A percentile compares a stretch with the other conserved stretches of the same genome.
phyloP scores from a whole-genome alignment of 2,329 filamentous ascomycete species.

The Gaeumannomyces sp. region DNA sequence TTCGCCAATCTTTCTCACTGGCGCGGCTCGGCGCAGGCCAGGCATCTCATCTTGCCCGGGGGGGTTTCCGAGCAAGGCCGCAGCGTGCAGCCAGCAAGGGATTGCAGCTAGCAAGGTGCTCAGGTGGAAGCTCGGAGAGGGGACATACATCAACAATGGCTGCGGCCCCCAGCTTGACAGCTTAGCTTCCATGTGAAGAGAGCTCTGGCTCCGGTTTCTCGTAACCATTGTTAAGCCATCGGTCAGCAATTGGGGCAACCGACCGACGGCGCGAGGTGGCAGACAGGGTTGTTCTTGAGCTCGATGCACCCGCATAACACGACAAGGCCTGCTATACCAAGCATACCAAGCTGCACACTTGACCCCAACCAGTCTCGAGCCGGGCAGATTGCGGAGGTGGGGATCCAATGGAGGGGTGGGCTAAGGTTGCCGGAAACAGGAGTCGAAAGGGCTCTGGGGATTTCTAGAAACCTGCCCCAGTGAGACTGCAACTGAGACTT shows the following conservation, averaged over 20 bases:
- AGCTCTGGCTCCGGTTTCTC: neutral
- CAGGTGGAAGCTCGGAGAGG: no score
- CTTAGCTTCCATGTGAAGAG: no score
- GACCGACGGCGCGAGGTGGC: neutral
- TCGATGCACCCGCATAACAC: no score
- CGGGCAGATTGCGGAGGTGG: neutral
- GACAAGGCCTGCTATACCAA: no score
- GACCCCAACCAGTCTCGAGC: no score
- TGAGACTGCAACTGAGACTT: neutral
- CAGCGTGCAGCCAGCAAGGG: neutral
- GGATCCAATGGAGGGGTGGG: neutral
- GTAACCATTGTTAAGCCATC: neutral
- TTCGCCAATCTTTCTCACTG: neutral
- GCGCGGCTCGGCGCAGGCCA: neutral
- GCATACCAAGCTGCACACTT: no score
- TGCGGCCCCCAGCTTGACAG: no score
- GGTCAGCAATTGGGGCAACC: neutral
- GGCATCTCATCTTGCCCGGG: neutral
- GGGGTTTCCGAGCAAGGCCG: neutral
- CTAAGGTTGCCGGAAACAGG: neutral
- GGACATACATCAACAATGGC: no score
- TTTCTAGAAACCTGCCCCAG: neutral
- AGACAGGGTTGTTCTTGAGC: neutral
- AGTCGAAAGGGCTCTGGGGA: neutral
- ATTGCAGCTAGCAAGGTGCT: neutral